Conservation (phyloP, 345 rosid genomes). For the Psidium guajava region DNA sequence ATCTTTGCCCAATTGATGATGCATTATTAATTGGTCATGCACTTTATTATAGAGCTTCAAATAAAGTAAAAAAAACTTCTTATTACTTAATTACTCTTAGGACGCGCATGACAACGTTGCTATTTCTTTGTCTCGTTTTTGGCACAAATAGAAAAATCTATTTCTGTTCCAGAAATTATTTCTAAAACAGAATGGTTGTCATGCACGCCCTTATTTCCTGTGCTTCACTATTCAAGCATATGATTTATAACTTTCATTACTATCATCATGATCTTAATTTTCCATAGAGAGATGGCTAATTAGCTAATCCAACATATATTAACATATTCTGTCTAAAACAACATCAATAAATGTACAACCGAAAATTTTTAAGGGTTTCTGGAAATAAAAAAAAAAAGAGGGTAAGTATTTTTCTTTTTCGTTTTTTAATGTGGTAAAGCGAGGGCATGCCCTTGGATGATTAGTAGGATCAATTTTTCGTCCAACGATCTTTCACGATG, state of each 20-base stretch:
- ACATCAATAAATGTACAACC: not conserved
- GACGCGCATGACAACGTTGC: no score
- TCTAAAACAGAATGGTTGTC: no score
- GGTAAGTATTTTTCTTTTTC: not conserved
- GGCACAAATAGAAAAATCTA: no score
- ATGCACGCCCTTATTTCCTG: no score
- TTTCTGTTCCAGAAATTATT: no score
- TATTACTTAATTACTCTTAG: no score
- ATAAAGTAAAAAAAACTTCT: no score
- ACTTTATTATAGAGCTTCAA: not conserved
- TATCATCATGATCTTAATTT: not conserved
- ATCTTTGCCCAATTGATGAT: not conserved
- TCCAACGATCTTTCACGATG: not conserved
- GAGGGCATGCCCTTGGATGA: not conserved
- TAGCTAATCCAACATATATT: not conserved
- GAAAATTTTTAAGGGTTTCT: not conserved
- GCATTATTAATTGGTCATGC: not conserved
- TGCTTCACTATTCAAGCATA: not conserved
- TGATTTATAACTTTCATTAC: not conserved
- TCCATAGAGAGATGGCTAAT: not conserved
- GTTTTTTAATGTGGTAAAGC: not conserved
- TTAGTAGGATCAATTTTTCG: not conserved
- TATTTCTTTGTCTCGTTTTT: no score
- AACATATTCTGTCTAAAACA: not conserved
- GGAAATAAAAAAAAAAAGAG: not conserved